These are phyloP conservation scores for Macroventuria anomochaeta DNA, from an alignment of 2,329 filamentous ascomycete species.

Conservation along the genomic window DNA sequence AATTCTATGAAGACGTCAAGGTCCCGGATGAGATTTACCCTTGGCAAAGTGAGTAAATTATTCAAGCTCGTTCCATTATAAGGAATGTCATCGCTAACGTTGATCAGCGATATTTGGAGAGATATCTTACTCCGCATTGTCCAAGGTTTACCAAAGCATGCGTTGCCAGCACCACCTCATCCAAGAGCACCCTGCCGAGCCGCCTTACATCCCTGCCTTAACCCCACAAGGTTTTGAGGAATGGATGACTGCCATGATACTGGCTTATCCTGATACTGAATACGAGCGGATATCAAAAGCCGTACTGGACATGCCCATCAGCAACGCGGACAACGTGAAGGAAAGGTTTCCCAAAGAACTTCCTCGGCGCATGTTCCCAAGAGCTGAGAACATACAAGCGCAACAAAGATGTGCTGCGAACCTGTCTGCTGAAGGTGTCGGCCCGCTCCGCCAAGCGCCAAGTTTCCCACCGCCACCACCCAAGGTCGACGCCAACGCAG, in stretches of 20 bases:
- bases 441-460: slow-evolving; percentile 44
- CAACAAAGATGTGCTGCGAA: slow-evolving; percentile 67
- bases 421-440: slow-evolving; percentile 58
- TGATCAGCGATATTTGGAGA: slow-evolving; percentile 51
- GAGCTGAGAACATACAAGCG: slow-evolving; percentile 61
- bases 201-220: slow-evolving; percentile 53
- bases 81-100: neutral
- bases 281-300: slow-evolving; percentile 72
- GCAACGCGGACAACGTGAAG: slow-evolving; percentile 65
- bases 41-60: slow-evolving; percentile 65
- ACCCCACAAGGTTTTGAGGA: slow-evolving; percentile 56
- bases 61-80: neutral
- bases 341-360: slow-evolving; percentile 82
- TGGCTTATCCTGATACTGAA: slow-evolving; percentile 78
- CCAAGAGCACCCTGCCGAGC: slow-evolving; percentile 52
- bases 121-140: slow-evolving; percentile 50
- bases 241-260: slow-evolving; percentile 76
- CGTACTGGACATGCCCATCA: slow-evolving; percentile 74
- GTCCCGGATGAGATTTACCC: slow-evolving; percentile 71
- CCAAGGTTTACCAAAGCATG: slow-evolving; percentile 56
- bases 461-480: slow-evolving; percentile 46
- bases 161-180: slow-evolving; percentile 58
- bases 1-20: slow-evolving; percentile 73
- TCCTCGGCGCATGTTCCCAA: slow-evolving; percentile 74
- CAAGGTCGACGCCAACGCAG: slow-evolving; percentile 9